These are phyloP conservation scores for Mortierella sp. DNA, from an alignment of 371 early-diverging fungal species.

Conservation along the genomic window DNA sequence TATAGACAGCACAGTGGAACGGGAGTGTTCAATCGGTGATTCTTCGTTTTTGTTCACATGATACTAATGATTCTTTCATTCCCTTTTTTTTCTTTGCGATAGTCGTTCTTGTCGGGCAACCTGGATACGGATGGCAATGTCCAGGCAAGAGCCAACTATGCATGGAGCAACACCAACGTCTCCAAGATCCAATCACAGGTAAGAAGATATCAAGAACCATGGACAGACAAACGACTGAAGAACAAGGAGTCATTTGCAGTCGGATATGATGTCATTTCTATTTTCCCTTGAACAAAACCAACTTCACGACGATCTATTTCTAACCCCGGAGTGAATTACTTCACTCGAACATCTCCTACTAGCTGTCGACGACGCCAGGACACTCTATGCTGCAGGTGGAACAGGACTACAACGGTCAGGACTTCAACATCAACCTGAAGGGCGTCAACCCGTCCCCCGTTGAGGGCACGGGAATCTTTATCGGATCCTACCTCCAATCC, in stretches of 20 bases:
- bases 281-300: background rate
- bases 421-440: constrained; percentile 90
- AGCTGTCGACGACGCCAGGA: constrained; percentile 77
- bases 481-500: constrained; percentile 92
- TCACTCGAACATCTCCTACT: background rate
- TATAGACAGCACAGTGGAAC: too few species aligned
- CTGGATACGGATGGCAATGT: constrained; percentile 91
- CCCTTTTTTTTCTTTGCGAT: background rate
- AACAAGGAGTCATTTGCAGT: too few species aligned
- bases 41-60: background rate
- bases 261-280: background rate
- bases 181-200: constrained; percentile 91
- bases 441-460: constrained; percentile 94
- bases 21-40: too few species aligned
- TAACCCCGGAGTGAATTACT: too few species aligned
- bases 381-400: constrained; percentile 94
- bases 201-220: constrained; percentile 7
- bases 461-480: constrained; percentile 91
- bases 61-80: background rate
- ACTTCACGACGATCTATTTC: too few species aligned
- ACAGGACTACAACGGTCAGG: constrained; percentile 92
- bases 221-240: too few species aligned
- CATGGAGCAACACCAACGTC: constrained; percentile 69
- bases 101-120: constrained; percentile 89
- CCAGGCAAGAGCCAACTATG: constrained; percentile 79